These are phyloP conservation scores for Boletus vinaceobasis DNA, from an alignment of 768 basidiomycete genomes.

Conservation along the genomic window DNA sequence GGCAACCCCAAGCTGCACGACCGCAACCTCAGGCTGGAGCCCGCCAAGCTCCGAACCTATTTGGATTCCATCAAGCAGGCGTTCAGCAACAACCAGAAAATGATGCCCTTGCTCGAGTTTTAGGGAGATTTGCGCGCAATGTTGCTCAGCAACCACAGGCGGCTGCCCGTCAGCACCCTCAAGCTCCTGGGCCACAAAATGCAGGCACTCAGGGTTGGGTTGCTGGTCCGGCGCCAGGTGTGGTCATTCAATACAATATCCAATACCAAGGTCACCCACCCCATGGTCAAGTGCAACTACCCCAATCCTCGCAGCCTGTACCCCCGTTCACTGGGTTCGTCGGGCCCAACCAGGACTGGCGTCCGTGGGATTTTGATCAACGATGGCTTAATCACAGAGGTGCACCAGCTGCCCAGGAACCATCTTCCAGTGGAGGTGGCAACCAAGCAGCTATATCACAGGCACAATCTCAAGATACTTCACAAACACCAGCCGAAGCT, in stretches of 20 bases:
- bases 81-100: constrained; percentile 39
- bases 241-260: constrained; percentile 63
- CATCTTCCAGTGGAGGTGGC: not conserved
- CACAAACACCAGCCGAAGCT: constrained; percentile 43
- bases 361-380: constrained; percentile 51
- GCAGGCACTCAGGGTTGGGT: constrained; percentile 35
- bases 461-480: constrained; percentile 3
- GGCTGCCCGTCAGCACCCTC: constrained; percentile 30
- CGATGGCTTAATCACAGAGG: constrained; percentile 26
- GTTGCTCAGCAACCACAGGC: constrained; percentile 41
- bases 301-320: constrained; percentile 36
- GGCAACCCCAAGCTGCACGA: constrained; percentile 24
- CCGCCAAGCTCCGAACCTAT: constrained; percentile 31
- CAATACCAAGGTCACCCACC: constrained; percentile 49
- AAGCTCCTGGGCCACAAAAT: constrained; percentile 31
- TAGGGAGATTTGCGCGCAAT: constrained; percentile 54
- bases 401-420: constrained; percentile 5
- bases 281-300: constrained; percentile 30
- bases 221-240: constrained; percentile 39
- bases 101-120: constrained; percentile 34
- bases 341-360: constrained; percentile 64
- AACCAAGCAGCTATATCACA: constrained; percentile 6
- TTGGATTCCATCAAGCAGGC: constrained; percentile 25
- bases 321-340: constrained; percentile 62
- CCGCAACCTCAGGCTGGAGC: constrained; percentile 29